A percentile compares a stretch with the other conserved stretches of the same genome.
Conservation (phyloP, 306 rosid species). For the Lithocarpus polystachyus region DNA sequence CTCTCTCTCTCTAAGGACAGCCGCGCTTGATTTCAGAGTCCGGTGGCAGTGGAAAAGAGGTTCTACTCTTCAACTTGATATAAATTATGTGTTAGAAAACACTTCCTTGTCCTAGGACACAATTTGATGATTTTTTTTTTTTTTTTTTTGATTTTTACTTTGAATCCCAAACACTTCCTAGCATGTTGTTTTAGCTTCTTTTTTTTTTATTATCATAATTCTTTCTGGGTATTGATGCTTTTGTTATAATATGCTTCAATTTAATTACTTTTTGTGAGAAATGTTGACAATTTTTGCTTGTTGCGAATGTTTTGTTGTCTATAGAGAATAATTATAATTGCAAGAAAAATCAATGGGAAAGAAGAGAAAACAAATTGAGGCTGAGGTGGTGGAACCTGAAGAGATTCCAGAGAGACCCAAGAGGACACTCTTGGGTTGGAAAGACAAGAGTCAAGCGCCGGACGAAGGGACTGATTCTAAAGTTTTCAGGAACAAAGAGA, state of each 20-base stretch:
- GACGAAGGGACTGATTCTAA: constrained; percentile 29
- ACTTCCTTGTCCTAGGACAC: not conserved
- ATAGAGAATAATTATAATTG: not conserved
- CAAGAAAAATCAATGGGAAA: constrained; percentile 48
- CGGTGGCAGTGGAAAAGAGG: no score
- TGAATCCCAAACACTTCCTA: not conserved
- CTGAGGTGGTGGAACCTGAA: constrained; percentile 19
- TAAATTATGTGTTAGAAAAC: not conserved
- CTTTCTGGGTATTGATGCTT: not conserved
- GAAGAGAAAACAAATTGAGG: constrained; percentile 83
- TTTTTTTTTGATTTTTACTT: not conserved
- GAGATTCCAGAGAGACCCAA: constrained; percentile 73
- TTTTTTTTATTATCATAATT: not conserved
- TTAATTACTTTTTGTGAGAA: not conserved
- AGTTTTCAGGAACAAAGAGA: constrained; percentile 79
- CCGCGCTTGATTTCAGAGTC: no score
- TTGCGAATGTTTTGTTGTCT: not conserved
- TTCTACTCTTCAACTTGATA: no score
- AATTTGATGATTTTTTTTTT: no score
- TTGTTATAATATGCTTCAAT: not conserved
- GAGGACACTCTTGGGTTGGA: constrained; percentile 85
- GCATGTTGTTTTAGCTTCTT: not conserved
- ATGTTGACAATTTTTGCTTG: not conserved
- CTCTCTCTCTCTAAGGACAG: not conserved
- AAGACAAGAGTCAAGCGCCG: constrained; percentile 39